These are phyloP conservation scores for Catenaria anguillulae DNA, from an alignment of 371 early-diverging fungal genomes.

Conservation along the genomic window DNA sequence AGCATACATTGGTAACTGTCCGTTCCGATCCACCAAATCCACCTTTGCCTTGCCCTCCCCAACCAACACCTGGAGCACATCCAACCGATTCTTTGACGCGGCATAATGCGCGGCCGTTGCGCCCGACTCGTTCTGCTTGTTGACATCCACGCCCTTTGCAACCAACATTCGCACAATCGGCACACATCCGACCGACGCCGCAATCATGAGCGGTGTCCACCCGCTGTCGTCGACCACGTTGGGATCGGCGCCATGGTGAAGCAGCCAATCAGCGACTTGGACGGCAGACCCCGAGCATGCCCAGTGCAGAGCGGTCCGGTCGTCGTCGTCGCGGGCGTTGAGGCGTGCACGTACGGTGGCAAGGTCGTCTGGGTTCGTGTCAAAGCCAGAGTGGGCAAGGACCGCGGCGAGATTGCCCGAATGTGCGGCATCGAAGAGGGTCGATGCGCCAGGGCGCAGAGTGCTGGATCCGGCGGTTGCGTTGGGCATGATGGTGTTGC, in stretches of 20 bases:
- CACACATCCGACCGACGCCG: slow-evolving; percentile 11
- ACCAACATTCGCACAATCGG: slow-evolving; percentile 24
- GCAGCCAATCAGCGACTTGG: slow-evolving; percentile 44
- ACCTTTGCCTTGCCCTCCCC: background rate
- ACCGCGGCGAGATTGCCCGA: background rate
- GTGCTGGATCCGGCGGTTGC: too few relatives aligned
- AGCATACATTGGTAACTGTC: background rate
- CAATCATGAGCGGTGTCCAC: slow-evolving; percentile 47
- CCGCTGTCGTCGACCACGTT: slow-evolving; percentile 37
- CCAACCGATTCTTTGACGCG: slow-evolving; percentile 1
- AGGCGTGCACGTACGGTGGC: background rate
- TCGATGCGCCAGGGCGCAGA: too few relatives aligned
- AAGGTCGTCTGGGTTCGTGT: background rate
- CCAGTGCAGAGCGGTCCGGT: slow-evolving; percentile 10
- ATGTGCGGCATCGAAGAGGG: background rate
- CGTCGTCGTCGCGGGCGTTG: slow-evolving; percentile 2
- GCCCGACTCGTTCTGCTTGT: slow-evolving; percentile 31
- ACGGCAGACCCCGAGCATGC: slow-evolving; percentile 9
- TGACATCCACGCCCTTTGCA: slow-evolving; percentile 27
- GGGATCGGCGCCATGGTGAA: slow-evolving; percentile 38
- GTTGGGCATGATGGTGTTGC: too few relatives aligned
- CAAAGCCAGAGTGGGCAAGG: background rate
- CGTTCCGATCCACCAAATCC: background rate
- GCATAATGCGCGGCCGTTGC: slow-evolving; percentile 28
- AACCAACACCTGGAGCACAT: background rate